Evolutionary conservation across 164 flowering plant genomes (phyloP), one percentile per base, ranked within the genome.

Genomic region (Santalum album): DNA sequence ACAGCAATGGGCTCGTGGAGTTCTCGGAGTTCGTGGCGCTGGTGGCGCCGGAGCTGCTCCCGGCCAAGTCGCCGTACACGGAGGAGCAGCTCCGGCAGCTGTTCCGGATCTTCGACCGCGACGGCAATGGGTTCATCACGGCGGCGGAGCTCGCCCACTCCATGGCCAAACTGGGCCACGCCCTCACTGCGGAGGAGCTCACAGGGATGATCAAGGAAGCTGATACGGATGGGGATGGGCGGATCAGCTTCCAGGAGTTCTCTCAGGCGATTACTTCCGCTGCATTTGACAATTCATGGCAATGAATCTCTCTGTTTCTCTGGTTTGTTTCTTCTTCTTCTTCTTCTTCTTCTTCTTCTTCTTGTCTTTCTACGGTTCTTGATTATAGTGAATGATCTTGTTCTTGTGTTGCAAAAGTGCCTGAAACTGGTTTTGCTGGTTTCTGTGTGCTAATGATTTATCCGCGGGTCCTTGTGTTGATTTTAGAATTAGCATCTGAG

Each of bases 11-110:
- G 1, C 59, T 85, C 0, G 66, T 90, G 0, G 95, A 90, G 59
- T 90, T 90, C 62, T 81, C 94, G 2, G 97, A 90, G 75, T 85
- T 90, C 51, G 83, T 85, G n/a, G 80, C 78, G 2, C 73, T 85
- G 2, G 91, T 87, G 32, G 79, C 84, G 29, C 97, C 97, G 23
- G 94, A 87, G 53, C 81, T 90, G 12, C 63, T 80, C 0, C 71
- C 82, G 40, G 84, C 69, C 12, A 82, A 69, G 58, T 78, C 77
- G 0, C 94, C 90, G 0, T 84, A 87, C 74, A 81, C 80, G 12
- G 87, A 90, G 61, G 86, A 81, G 38, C 96, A 90, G 66, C 67
- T 90, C 35, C 69, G 32, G 66, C 74, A 67, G 64, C 64, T 90
- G 26, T 90, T 90, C 58, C 55, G 65, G 36, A 64, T 76, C 61